Conservation (phyloP, 305 asterid species). For the Rubia peregrina region DNA sequence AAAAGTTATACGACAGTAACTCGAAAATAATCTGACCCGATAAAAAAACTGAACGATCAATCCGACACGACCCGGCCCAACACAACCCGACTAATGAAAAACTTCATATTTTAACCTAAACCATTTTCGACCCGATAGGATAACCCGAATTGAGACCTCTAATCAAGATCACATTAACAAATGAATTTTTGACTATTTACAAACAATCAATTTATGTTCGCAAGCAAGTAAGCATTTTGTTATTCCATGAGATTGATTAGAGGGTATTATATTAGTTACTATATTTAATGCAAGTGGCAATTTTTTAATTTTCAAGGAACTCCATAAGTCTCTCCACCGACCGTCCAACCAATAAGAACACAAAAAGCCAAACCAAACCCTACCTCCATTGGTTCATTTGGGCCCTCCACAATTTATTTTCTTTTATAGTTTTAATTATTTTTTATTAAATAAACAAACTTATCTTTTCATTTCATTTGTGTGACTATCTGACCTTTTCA, state of each 20-base stretch:
- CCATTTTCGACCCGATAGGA: no score
- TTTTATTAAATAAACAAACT: slow-evolving; percentile 7
- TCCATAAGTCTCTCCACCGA: slow-evolving; percentile 2
- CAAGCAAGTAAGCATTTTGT: no score
- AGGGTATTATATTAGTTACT: neutral
- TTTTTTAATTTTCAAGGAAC: neutral
- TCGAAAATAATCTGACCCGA: no score
- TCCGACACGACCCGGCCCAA: no score
- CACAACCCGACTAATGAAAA: no score
- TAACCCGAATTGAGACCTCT: no score
- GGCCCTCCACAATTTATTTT: neutral
- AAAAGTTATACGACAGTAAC: no score
- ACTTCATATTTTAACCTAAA: no score
- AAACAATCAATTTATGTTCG: neutral
- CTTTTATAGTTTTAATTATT: neutral
- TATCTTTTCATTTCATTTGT: slow-evolving; percentile 1
- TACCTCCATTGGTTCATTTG: neutral
- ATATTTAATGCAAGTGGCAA: neutral
- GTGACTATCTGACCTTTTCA: neutral
- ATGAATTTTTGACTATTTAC: neutral
- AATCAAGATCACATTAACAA: neutral
- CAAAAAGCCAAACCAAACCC: slow-evolving; percentile 10
- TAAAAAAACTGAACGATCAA: no score
- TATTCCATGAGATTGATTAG: neutral
- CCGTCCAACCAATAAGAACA: slow-evolving; percentile 16